A percentile compares a stretch with the other conserved stretches of the same genome.
Evolutionary conservation across 192 early-diverging fungal species (phyloP).

Genomic region (Entomortierella parvispora): DNA sequence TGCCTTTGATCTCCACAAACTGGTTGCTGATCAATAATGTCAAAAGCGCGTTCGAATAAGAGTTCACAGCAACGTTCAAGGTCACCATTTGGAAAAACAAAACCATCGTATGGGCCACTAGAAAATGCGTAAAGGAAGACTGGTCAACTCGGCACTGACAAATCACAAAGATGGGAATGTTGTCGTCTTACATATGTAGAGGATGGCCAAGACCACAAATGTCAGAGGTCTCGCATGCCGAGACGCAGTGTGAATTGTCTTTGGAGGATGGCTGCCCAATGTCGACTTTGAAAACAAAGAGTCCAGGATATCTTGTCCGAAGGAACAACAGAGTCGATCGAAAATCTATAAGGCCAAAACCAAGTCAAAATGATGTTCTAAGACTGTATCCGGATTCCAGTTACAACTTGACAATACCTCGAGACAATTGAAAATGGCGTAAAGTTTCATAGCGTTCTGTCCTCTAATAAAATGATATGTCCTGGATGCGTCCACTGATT

Average conservation of each 20-base stretch:
- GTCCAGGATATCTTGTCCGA: conserved; percentile 95
- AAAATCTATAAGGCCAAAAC: conserved; percentile 82
- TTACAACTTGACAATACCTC: conserved; percentile 65
- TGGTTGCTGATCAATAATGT: conserved; percentile 96
- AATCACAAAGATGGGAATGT: background rate
- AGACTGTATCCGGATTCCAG: too few species aligned
- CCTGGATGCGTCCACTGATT: conserved; percentile 85
- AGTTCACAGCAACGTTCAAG: conserved; percentile 96
- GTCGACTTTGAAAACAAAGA: conserved; percentile 90
- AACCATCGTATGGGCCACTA: conserved; percentile 87
- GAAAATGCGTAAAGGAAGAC: background rate
- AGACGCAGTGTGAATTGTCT: conserved; percentile 36
- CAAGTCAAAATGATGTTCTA: too few species aligned
- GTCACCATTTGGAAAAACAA: conserved; percentile 97
- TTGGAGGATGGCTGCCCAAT: conserved; percentile 52
- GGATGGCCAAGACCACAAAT: conserved; percentile 78
- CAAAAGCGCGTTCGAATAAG: conserved; percentile 92
- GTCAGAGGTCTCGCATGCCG: conserved; percentile 60
- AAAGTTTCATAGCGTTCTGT: conserved; percentile 95
- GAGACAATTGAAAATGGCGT: conserved; percentile 95
- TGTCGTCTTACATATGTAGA: conserved; percentile 77
- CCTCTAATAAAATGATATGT: conserved; percentile 97
- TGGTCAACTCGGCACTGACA: background rate
- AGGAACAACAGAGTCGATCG: conserved; percentile 92
- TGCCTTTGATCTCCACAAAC: conserved; percentile 98